These are phyloP conservation scores for Aspergillus niger DNA, from an alignment of 2,329 filamentous ascomycete species.

Conservation along the genomic window DNA sequence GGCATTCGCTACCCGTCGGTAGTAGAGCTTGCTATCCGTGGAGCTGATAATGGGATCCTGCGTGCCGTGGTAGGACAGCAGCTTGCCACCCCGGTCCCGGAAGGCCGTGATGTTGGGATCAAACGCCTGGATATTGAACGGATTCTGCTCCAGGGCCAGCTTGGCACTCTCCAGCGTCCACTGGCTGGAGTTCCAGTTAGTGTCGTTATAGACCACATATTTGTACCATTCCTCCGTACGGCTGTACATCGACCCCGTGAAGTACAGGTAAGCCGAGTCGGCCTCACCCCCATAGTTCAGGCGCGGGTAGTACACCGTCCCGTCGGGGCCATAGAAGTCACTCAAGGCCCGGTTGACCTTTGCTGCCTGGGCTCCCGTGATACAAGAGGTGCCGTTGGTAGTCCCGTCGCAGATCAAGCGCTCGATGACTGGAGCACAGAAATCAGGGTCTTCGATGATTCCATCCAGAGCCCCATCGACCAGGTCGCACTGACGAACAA, in stretches of 20 bases:
- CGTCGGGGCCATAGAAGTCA: constrained; percentile 24
- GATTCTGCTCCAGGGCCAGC: constrained; percentile 42
- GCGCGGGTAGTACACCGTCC: constrained; percentile 30
- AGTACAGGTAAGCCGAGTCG: constrained; percentile 10
- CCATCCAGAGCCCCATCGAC: constrained; percentile 37
- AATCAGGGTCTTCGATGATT: constrained; percentile 41
- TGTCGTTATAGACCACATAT: constrained; percentile 46
- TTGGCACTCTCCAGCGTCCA: constrained; percentile 43
- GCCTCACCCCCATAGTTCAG: constrained; percentile 15
- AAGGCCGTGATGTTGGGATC: constrained; percentile 53
- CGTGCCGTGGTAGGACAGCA: constrained; percentile 47
- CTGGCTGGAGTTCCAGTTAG: constrained; percentile 41
- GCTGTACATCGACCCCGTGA: constrained; percentile 12
- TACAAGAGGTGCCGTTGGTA: constrained; percentile 36
- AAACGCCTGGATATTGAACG: constrained; percentile 53
- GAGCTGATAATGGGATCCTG: constrained; percentile 55
- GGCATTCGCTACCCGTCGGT: constrained; percentile 46
- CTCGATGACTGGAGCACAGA: constrained; percentile 37
- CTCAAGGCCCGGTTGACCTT: constrained; percentile 25
- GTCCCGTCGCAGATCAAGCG: constrained; percentile 36
- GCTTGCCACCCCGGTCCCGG: constrained; percentile 45
- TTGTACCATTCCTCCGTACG: constrained; percentile 34
- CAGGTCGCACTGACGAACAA: constrained; percentile 38
- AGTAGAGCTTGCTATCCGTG: constrained; percentile 55
- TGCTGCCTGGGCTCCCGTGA: constrained; percentile 48